These are phyloP conservation scores for Vanrija sp. DNA, from an alignment of 1,284 basidiomycete genomes.

Conservation along the genomic window DNA sequence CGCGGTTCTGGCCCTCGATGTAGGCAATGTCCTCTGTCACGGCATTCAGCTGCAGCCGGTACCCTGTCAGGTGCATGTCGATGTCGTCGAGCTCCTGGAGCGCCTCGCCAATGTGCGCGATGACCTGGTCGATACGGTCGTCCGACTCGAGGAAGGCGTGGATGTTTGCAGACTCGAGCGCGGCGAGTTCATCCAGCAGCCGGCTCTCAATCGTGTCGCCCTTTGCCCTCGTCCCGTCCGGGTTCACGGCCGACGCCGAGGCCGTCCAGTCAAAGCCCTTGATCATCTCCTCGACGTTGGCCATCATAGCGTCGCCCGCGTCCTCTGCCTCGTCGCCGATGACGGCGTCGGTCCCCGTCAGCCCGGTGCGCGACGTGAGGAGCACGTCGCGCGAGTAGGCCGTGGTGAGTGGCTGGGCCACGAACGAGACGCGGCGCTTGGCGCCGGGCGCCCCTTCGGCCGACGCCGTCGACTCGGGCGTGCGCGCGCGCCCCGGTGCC, in stretches of 20 bases:
- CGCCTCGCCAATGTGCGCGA: constrained; percentile 84
- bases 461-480: neutral
- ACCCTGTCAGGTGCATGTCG: constrained; percentile 77
- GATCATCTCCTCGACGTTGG: constrained; percentile 95
- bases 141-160: constrained; percentile 96
- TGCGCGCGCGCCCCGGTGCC: neutral
- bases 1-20: constrained; percentile 95
- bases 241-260: constrained; percentile 26
- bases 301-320: constrained; percentile 71
- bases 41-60: constrained; percentile 89
- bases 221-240: constrained; percentile 50
- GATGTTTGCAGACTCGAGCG: constrained; percentile 91
- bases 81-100: constrained; percentile 79
- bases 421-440: constrained; percentile 44
- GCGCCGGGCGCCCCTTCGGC: neutral
- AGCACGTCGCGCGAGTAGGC: constrained; percentile 60
- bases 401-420: constrained; percentile 43
- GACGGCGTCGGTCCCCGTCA: constrained; percentile 35
- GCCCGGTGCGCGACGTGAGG: constrained; percentile 51
- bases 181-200: constrained; percentile 77
- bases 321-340: constrained; percentile 55
- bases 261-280: constrained; percentile 95
- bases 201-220: constrained; percentile 83
- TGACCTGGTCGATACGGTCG: constrained; percentile 74
- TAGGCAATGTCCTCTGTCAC: constrained; percentile 91